Evolutionary conservation across 495 filamentous ascomycete species (phyloP).

Genomic region (Corynascus novoguineensis): DNA sequence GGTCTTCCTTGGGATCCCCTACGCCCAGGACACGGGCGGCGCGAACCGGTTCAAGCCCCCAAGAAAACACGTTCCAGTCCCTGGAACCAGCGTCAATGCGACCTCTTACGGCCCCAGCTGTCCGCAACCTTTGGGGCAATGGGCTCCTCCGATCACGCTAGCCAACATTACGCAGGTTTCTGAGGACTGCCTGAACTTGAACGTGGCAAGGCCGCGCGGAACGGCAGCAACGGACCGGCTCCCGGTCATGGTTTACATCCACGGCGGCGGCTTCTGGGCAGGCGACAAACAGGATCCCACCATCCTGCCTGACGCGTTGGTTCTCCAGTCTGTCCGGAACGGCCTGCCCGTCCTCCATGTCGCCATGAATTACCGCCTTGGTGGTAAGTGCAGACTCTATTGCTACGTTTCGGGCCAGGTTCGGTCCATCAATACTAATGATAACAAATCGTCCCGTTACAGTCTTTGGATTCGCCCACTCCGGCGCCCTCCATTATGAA

Average conservation of each 20-base stretch:
- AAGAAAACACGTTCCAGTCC: neutral
- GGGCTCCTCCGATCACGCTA: neutral
- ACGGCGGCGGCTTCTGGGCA: neutral
- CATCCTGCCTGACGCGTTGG: neutral
- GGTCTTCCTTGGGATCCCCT: slow-evolving; percentile 1
- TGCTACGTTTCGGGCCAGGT: too few species aligned
- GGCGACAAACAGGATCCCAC: neutral
- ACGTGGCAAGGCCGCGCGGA: neutral
- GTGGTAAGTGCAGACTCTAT: neutral
- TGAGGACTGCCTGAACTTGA: neutral
- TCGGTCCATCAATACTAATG: too few species aligned
- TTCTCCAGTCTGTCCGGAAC: neutral
- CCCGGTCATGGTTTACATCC: slow-evolving; percentile 1
- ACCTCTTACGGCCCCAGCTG: neutral
- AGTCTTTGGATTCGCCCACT: slow-evolving; percentile 2
- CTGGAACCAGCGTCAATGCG: neutral
- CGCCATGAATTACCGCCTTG: neutral
- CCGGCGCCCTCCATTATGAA: neutral
- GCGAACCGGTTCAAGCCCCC: neutral
- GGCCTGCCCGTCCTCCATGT: neutral
- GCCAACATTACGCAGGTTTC: neutral
- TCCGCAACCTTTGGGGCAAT: neutral
- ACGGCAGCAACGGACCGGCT: neutral
- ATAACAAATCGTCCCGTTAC: too few species aligned
- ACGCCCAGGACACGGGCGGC: neutral